Conservation (phyloP, 2,329 filamentous ascomycete genomes). For the Bipolaris zeicola region DNA sequence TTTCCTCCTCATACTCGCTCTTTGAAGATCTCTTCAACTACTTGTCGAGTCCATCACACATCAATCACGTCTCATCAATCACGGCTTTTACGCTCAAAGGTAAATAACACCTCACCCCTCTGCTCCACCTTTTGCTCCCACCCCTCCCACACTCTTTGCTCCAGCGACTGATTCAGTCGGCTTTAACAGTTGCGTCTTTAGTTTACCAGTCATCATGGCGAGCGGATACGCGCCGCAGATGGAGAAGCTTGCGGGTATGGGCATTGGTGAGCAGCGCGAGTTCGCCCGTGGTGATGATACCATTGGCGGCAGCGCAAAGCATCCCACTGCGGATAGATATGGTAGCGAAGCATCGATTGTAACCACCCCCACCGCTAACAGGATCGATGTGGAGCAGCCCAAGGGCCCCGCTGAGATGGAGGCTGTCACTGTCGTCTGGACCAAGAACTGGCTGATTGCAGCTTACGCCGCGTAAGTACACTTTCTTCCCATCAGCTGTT, state of each 20-base stretch:
- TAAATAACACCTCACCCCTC: neutral
- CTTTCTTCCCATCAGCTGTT: neutral
- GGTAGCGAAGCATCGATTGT: slow-evolving; percentile 2
- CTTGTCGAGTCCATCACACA: neutral
- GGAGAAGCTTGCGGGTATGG: slow-evolving; percentile 12
- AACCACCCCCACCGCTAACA: neutral
- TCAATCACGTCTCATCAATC: neutral
- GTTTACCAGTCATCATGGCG: slow-evolving; percentile 2
- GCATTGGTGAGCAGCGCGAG: slow-evolving; percentile 4
- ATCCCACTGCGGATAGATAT: neutral
- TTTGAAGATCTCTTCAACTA: too few species aligned
- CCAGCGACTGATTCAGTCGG: neutral
- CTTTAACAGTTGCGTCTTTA: neutral
- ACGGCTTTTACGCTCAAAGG: neutral
- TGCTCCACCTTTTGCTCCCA: neutral
- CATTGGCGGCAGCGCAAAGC: neutral
- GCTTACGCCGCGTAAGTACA: slow-evolving; percentile 42
- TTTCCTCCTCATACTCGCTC: neutral
- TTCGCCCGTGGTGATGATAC: neutral
- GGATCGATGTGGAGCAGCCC: slow-evolving; percentile 7
- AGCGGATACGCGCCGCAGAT: slow-evolving; percentile 11
- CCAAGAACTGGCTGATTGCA: slow-evolving; percentile 45
- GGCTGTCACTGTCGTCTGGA: slow-evolving; percentile 51
- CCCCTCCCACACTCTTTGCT: too few species aligned
- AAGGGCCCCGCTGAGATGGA: slow-evolving; percentile 45